Conservation (phyloP, 805 yeast genomes). For the Yamadazyma phyllophila region DNA sequence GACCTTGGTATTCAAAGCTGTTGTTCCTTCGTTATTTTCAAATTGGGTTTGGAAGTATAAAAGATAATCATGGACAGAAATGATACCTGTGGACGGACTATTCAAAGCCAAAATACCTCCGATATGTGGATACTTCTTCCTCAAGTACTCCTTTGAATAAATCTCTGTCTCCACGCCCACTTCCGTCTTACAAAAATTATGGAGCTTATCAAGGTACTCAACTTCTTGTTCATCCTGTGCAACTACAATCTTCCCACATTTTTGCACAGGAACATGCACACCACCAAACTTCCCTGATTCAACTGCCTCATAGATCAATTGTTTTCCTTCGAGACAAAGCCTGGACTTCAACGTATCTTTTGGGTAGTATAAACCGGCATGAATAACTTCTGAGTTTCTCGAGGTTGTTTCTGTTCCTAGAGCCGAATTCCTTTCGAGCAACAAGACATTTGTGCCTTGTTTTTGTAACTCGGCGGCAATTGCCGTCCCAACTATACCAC, state of each 20-base stretch:
- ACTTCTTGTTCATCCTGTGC: slow-evolving; percentile 71
- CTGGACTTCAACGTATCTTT: slow-evolving; percentile 60
- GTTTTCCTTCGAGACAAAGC: slow-evolving; percentile 74
- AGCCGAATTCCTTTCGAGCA: slow-evolving; percentile 65
- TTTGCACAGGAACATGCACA: slow-evolving; percentile 46
- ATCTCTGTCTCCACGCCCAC: slow-evolving; percentile 60
- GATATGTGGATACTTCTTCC: slow-evolving; percentile 61
- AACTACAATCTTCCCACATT: slow-evolving; percentile 84
- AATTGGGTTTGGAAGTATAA: slow-evolving; percentile 53
- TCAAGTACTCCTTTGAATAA: slow-evolving; percentile 46
- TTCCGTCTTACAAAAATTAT: slow-evolving; percentile 41
- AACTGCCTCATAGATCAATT: slow-evolving; percentile 59
- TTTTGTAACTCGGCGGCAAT: slow-evolving; percentile 65
- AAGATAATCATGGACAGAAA: slow-evolving; percentile 77
- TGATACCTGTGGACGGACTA: slow-evolving; percentile 83
- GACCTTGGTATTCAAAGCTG: slow-evolving; percentile 63
- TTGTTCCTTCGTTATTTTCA: slow-evolving; percentile 60
- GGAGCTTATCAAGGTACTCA: slow-evolving; percentile 55
- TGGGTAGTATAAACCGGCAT: slow-evolving; percentile 87
- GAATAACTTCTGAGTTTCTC: slow-evolving; percentile 91
- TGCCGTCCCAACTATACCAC: slow-evolving; percentile 82
- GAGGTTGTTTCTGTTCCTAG: slow-evolving; percentile 81
- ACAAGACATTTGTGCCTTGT: slow-evolving; percentile 49
- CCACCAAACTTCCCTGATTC: slow-evolving; percentile 21
- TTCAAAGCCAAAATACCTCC: slow-evolving; percentile 58